Percentiles rank a stretch among this genome's conserved stretches.
phyloP scores from a whole-genome alignment of 108 stramenopile species.

The Parmales sp. region DNA sequence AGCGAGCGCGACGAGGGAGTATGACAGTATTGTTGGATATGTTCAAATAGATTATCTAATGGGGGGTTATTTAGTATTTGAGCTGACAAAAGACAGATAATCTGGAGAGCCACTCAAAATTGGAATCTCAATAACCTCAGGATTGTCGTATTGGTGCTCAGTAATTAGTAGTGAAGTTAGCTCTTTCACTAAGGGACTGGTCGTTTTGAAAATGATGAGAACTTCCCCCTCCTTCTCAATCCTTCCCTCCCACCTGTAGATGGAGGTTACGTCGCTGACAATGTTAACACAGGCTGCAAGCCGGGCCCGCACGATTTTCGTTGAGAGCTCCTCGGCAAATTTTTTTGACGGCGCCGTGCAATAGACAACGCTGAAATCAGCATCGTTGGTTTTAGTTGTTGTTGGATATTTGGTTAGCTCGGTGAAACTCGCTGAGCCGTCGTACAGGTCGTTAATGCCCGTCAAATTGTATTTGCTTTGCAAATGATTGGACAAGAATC shows the following conservation, averaged over 20 bases:
- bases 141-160: too few relatives aligned
- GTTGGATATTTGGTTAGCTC: not conserved
- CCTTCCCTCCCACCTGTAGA: not conserved
- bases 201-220: not conserved
- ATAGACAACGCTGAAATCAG: not conserved
- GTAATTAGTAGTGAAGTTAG: too few relatives aligned
- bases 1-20: too few relatives aligned
- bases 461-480: slow-evolving; percentile 64
- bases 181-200: not conserved
- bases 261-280: not conserved
- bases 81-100: too few relatives aligned
- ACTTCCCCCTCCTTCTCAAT: not conserved
- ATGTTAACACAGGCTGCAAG: not conserved
- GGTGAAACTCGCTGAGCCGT: not conserved
- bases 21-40: too few relatives aligned
- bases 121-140: too few relatives aligned
- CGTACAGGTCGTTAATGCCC: slow-evolving; percentile 14
- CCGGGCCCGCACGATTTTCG: not conserved
- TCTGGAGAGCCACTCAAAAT: too few relatives aligned
- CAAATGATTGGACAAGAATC: slow-evolving; percentile 75
- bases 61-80: too few relatives aligned
- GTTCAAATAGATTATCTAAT: too few relatives aligned
- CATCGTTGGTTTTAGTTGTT: too few relatives aligned
- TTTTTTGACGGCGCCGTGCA: not conserved
- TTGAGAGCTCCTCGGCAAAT: not conserved